Percentiles rank a stretch among this genome's conserved stretches.
Evolutionary conservation across 768 basidiomycete species (phyloP).

Genomic region (Trametes sanguinea): DNA sequence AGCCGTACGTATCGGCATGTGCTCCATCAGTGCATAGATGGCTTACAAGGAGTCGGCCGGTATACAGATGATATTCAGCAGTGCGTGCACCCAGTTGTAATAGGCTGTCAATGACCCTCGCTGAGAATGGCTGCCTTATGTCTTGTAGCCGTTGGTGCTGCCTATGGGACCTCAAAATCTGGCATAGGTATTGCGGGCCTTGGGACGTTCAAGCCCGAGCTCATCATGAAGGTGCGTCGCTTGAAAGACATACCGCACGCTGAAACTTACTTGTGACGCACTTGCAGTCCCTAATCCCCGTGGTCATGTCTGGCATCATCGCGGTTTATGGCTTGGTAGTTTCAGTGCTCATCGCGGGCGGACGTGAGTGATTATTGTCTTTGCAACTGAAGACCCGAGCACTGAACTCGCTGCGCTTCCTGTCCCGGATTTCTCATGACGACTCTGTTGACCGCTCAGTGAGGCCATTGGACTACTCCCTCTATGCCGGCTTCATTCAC

Average conservation of each 20-base stretch:
- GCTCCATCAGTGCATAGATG: background rate
- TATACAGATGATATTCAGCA: constrained; percentile 90
- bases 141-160: constrained; percentile 81
- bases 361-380: constrained; percentile 45
- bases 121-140: constrained; percentile 2
- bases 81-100: constrained; percentile 49
- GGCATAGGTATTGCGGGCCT: constrained; percentile 97
- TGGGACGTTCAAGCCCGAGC: constrained; percentile 90
- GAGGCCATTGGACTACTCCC: constrained; percentile 66
- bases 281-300: constrained; percentile 85
- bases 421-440: background rate
- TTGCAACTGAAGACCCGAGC: background rate
- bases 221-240: constrained; percentile 92
- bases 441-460: constrained; percentile 42
- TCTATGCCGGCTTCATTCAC: constrained; percentile 89
- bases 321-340: constrained; percentile 97
- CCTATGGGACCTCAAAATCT: constrained; percentile 94
- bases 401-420: background rate
- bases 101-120: background rate
- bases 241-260: background rate
- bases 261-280: background rate
- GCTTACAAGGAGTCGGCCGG: background rate
- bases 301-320: constrained; percentile 98
- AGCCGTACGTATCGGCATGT: constrained; percentile 57
- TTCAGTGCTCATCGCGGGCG: constrained; percentile 86